Conservation (phyloP, 352 stramenopile genomes). For the Pythium inflatum region DNA sequence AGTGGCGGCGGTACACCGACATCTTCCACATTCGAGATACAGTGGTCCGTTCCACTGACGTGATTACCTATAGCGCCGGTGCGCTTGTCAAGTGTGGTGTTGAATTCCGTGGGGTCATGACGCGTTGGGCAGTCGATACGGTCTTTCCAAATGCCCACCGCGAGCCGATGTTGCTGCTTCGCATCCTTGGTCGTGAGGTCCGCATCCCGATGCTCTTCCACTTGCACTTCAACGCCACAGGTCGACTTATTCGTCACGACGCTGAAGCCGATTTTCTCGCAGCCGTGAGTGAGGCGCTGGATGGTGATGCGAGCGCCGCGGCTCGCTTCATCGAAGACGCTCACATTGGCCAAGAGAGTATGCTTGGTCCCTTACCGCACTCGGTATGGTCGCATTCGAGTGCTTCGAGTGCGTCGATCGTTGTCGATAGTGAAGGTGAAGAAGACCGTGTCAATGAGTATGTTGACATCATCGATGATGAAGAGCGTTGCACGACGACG, state of each 20-base stretch:
- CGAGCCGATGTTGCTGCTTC: constrained; percentile 8
- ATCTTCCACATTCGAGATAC: constrained; percentile 39
- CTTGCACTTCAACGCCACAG: constrained; percentile 37
- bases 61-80: background rate
- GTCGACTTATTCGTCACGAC: constrained; percentile 39
- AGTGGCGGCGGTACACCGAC: too few relatives aligned
- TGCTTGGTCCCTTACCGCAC: constrained; percentile 4
- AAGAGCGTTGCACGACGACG: too few relatives aligned
- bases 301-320: constrained; percentile 13
- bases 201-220: constrained; percentile 37
- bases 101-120: constrained; percentile 14
- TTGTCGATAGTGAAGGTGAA: background rate
- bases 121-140: constrained; percentile 13
- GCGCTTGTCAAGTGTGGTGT: constrained; percentile 14
- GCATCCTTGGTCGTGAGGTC: constrained; percentile 11
- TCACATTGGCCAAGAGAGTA: constrained; percentile 17
- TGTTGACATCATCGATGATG: background rate
- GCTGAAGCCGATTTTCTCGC: constrained; percentile 44
- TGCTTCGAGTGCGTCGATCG: background rate
- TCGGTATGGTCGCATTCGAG: background rate
- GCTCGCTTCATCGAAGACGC: constrained; percentile 16
- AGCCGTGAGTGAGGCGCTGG: constrained; percentile 35
- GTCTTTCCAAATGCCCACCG: constrained; percentile 21
- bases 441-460: background rate
- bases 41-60: constrained; percentile 21